These are phyloP conservation scores for Evansstolkia leycettana DNA, from an alignment of 495 filamentous ascomycete genomes.

Conservation along the genomic window DNA sequence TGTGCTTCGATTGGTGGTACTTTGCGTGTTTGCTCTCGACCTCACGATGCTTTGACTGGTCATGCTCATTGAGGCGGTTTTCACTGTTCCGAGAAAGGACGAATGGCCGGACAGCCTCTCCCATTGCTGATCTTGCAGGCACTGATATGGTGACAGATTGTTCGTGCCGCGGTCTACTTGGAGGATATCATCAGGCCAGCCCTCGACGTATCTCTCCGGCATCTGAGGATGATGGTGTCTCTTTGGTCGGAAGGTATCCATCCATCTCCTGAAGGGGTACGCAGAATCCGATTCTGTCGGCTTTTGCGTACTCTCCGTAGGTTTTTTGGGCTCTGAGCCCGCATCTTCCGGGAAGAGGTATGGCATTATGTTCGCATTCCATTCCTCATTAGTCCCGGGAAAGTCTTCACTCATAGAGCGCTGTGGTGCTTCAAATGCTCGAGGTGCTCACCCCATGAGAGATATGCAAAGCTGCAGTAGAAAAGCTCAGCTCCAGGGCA, in stretches of 20 bases:
- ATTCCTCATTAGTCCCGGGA: no score
- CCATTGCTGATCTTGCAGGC: slow-evolving; percentile 24
- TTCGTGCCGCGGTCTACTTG: slow-evolving; percentile 15
- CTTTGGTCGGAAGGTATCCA: slow-evolving; percentile 38
- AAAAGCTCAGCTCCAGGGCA: no score
- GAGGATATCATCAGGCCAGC: slow-evolving; percentile 32
- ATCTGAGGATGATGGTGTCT: slow-evolving; percentile 16
- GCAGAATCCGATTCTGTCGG: slow-evolving; percentile 4
- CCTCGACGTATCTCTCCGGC: slow-evolving; percentile 22
- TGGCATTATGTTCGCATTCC: not conserved
- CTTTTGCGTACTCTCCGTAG: slow-evolving; percentile 1
- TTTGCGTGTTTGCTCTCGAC: slow-evolving; percentile 43
- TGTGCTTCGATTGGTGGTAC: slow-evolving; percentile 38
- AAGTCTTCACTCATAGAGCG: no score
- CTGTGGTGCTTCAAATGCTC: no score
- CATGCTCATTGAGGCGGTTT: slow-evolving; percentile 62
- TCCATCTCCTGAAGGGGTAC: slow-evolving; percentile 40
- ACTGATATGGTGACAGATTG: slow-evolving; percentile 11
- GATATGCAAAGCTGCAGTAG: no score
- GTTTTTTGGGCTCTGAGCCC: not conserved
- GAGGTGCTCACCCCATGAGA: no score
- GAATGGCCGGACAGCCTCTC: slow-evolving; percentile 60
- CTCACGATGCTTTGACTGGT: slow-evolving; percentile 53
- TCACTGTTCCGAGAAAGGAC: slow-evolving; percentile 62
- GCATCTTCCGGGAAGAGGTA: slow-evolving; percentile 1